A percentile compares a stretch with the other conserved stretches of the same genome.
These are phyloP conservation scores for Copromyces sp. DNA, from an alignment of 495 filamentous ascomycete genomes.

Conservation along the genomic window DNA sequence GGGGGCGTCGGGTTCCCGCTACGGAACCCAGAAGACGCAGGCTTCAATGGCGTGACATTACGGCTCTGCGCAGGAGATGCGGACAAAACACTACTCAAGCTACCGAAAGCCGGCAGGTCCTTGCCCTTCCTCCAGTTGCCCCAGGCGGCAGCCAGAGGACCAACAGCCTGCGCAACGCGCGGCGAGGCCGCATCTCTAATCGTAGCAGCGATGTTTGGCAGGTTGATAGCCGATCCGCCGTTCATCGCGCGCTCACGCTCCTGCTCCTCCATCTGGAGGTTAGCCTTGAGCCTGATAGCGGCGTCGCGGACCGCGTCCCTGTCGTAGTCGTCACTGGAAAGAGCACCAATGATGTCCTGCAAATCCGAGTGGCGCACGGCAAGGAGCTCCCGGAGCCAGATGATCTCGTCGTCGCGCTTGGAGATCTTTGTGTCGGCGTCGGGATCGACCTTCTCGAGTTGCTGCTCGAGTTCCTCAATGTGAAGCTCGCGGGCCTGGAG, in stretches of 20 bases:
- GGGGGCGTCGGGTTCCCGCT: constrained; percentile 80
- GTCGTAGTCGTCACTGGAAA: constrained; percentile 66
- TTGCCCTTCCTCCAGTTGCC: constrained; percentile 68
- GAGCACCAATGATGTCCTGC: constrained; percentile 75
- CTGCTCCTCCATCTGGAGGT: constrained; percentile 94
- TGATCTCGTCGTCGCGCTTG: constrained; percentile 86
- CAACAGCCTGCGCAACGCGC: constrained; percentile 70
- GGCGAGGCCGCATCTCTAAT: constrained; percentile 56
- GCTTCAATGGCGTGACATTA: constrained; percentile 55
- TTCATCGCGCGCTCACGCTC: constrained; percentile 65
- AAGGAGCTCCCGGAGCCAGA: constrained; percentile 87
- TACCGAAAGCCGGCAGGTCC: constrained; percentile 41
- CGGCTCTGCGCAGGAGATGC: constrained; percentile 23
- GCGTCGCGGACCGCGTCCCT: constrained; percentile 70
- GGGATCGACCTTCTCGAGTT: constrained; percentile 53
- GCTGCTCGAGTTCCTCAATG: constrained; percentile 77
- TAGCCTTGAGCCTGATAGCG: constrained; percentile 84
- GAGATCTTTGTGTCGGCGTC: constrained; percentile 72
- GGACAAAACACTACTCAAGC: constrained; percentile 26
- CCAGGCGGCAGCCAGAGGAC: constrained; percentile 65
- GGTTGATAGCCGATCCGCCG: constrained; percentile 42
- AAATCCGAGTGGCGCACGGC: constrained; percentile 84
- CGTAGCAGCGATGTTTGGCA: constrained; percentile 44
- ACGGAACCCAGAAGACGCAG: constrained; percentile 37
- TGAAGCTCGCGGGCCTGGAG: constrained; percentile 83